A percentile compares a stretch with the other conserved stretches of the same genome.
Conservation (phyloP, 129 eudicot species). For the sunflower (Helianthus annuus) region DNA sequence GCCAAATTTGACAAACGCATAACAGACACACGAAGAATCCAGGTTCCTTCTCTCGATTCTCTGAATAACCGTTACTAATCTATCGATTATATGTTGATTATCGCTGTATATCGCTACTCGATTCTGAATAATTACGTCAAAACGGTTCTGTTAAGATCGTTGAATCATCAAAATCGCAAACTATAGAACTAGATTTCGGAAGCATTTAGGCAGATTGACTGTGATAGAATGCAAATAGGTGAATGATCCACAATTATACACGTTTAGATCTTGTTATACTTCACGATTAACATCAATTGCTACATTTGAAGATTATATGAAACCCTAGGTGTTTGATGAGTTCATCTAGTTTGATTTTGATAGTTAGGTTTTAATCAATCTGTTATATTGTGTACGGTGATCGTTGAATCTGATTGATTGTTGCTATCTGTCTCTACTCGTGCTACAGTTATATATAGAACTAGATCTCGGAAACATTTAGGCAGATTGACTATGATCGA, state of each 20-base stretch:
- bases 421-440: too few relatives aligned
- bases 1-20: slow-evolving; percentile 24
- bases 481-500: too few relatives aligned
- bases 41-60: slow-evolving; percentile 31
- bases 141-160: slow-evolving; percentile 5
- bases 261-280: slow-evolving; percentile 4
- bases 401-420: too few relatives aligned
- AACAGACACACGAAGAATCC: slow-evolving; percentile 11
- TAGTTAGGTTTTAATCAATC: not conserved
- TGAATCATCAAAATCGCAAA: slow-evolving; percentile 5
- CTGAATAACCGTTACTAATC: not conserved
- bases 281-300: not conserved
- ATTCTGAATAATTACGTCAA: slow-evolving; percentile 16
- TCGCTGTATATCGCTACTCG: not conserved
- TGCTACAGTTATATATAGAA: not conserved
- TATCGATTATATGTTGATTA: not conserved
- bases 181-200: not conserved
- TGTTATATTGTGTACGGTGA: not conserved
- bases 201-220: slow-evolving; percentile 11
- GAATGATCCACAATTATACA: not conserved
- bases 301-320: slow-evolving; percentile 12
- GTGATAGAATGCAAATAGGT: slow-evolving; percentile 5
- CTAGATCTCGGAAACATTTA: too few relatives aligned
- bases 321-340: slow-evolving; percentile 17
- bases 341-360: slow-evolving; percentile 2